These are phyloP conservation scores for Zymoseptoria tritici DNA, from an alignment of 2,329 filamentous ascomycete genomes.

Conservation along the genomic window DNA sequence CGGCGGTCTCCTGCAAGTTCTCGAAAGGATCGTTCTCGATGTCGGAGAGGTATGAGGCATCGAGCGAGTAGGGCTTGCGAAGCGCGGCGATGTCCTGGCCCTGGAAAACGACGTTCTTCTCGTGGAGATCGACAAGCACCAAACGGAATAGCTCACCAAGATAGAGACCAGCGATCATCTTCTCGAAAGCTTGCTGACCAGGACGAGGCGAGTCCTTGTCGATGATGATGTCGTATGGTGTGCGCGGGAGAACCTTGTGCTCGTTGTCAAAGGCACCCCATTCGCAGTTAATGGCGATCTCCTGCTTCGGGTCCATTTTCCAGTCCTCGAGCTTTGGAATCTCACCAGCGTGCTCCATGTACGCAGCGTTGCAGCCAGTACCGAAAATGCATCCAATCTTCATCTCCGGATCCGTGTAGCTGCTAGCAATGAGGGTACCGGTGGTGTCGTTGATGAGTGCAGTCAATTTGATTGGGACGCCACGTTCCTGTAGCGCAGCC, in stretches of 20 bases:
- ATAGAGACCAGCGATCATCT: conserved; percentile 41
- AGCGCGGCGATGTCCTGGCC: conserved; percentile 73
- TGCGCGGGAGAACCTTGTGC: conserved; percentile 76
- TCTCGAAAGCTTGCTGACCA: conserved; percentile 41
- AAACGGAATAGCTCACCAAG: conserved; percentile 41
- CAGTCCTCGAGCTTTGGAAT: conserved; percentile 91
- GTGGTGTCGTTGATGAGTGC: conserved; percentile 97
- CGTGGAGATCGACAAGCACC: conserved; percentile 50
- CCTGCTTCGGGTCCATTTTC: conserved; percentile 63
- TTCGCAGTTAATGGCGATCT: conserved; percentile 97
- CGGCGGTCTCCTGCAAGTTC: conserved; percentile 82
- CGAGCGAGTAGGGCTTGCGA: conserved; percentile 79
- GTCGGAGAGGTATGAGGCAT: conserved; percentile 85
- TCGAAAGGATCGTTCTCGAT: conserved; percentile 94
- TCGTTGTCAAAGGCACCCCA: conserved; percentile 97
- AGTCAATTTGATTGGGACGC: conserved; percentile 83
- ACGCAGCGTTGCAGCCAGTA: conserved; percentile 95
- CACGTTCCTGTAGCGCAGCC: conserved; percentile 64
- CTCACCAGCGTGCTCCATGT: conserved; percentile 87
- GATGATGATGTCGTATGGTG: conserved; percentile 51
- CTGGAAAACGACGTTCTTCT: conserved; percentile 67
- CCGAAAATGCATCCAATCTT: conserved; percentile 97
- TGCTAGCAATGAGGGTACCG: conserved; percentile 89
- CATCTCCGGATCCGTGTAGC: conserved; percentile 90
- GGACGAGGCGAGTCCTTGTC: conserved; percentile 39